These are phyloP conservation scores for Paecilomyces dactylethromorphus DNA, from an alignment of 2,329 filamentous ascomycete species.

Conservation along the genomic window DNA sequence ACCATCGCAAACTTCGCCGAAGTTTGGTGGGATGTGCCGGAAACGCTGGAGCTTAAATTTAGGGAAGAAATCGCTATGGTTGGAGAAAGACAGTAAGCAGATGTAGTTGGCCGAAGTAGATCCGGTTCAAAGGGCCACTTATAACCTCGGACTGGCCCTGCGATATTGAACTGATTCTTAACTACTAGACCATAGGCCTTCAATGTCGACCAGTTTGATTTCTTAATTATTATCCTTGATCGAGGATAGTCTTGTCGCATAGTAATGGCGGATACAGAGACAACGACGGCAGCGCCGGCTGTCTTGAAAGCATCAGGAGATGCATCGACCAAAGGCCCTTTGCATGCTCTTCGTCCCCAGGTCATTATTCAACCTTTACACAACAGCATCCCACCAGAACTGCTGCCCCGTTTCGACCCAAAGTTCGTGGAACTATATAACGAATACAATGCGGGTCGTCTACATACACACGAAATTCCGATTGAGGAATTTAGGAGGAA, in stretches of 20 bases:
- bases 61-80: not conserved
- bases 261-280: not conserved
- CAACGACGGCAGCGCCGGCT: not conserved
- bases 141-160: not conserved
- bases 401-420: conserved; percentile 33
- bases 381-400: conserved; percentile 34
- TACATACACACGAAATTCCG: conserved; percentile 37
- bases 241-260: not conserved
- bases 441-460: conserved; percentile 34
- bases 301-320: not conserved
- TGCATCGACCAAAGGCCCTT: not conserved
- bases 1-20: not conserved
- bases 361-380: conserved; percentile 27
- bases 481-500: conserved; percentile 34
- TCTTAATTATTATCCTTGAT: not conserved
- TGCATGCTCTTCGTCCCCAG: not conserved
- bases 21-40: not conserved
- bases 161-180: not conserved
- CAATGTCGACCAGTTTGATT: not conserved
- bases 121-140: not conserved
- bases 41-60: not conserved
- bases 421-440: conserved; percentile 37
- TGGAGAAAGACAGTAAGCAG: not conserved
- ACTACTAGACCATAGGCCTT: not conserved
- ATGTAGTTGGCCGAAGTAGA: not conserved